A percentile compares a stretch with the other conserved stretches of the same genome.
Evolutionary conservation across 352 stramenopile genomes (phyloP).

Genomic region (Saprolegnia parasitica): DNA sequence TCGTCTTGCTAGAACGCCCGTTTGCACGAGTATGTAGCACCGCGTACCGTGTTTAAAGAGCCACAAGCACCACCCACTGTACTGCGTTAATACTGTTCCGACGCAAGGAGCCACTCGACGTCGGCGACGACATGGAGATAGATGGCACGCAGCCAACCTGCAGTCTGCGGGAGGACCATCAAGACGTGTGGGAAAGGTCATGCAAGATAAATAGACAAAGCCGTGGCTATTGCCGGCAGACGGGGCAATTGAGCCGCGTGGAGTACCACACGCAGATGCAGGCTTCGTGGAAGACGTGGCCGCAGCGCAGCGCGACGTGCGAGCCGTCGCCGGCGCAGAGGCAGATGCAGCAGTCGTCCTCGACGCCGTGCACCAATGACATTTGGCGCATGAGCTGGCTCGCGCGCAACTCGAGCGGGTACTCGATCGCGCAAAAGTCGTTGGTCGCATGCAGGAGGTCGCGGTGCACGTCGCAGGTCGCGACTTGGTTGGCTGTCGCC

Average conservation of each 20-base stretch:
- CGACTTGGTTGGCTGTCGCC: slow-evolving; percentile 40
- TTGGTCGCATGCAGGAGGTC: slow-evolving; percentile 49
- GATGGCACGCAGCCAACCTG: too few species aligned
- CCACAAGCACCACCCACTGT: too few species aligned
- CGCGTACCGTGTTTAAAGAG: not conserved
- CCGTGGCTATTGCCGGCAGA: slow-evolving; percentile 39
- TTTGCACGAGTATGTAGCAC: slow-evolving; percentile 1
- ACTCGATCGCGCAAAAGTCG: slow-evolving; percentile 46
- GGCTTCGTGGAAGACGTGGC: slow-evolving; percentile 70
- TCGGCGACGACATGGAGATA: too few species aligned
- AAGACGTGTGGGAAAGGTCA: too few species aligned
- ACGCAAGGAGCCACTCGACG: too few species aligned
- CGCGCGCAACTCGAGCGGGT: slow-evolving; percentile 42
- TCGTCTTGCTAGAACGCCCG: not conserved
- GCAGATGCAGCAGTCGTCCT: slow-evolving; percentile 50
- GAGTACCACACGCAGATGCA: slow-evolving; percentile 70
- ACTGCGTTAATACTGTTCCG: too few species aligned
- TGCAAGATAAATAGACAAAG: slow-evolving; percentile 11
- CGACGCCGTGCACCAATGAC: slow-evolving; percentile 29
- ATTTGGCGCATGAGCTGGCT: slow-evolving; percentile 45
- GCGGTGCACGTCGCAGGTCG: slow-evolving; percentile 45
- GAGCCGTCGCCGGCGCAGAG: slow-evolving; percentile 30
- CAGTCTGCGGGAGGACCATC: too few species aligned
- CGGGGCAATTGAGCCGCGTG: slow-evolving; percentile 53
- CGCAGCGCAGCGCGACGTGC: slow-evolving; percentile 45